Base-by-base conservation (phyloP, 345 rosid species). In the Erucastrum elatum region DNA sequence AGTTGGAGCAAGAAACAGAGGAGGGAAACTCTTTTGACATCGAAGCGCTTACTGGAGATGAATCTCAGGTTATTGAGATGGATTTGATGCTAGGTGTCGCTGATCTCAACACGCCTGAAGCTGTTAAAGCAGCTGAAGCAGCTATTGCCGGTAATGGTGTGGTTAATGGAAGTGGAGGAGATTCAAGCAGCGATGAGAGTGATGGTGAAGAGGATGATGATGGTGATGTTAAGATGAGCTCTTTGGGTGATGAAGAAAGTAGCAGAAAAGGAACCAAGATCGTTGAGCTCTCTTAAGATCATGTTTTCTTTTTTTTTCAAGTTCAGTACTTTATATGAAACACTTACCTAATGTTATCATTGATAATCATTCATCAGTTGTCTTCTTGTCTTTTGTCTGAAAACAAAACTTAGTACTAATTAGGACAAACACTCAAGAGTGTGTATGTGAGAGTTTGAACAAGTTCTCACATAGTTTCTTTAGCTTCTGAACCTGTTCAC, bases 71-170 rank as follows among this genome's bases (percentile, higher is more conserved):
- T 26, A 88, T 92, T 71, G 98, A 94, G 65, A 85, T 94, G 98
- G 92, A 94, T 80, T 83, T 94, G 86, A 91, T 88, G 98, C 84
- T 92, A 2, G 97, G 98, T 31, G 75, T 94, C 3, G 92, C 97
- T 72, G 98, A 92, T 88, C 98, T 94, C 79, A 88, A 91, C 68
- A 93, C 97, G 3, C 88, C 93, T 5, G 93, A 91, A 84, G 97
- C 97, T 31, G 82, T 93, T 8, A 84, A 73, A 34, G 99, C 94
- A 4, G 97, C 94, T 77, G 97, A 92, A 85, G 86, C 97, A 9
- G 92, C 92, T 25, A 75, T 87, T 9, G 76, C 81, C 0, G 84
- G 86, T 67, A 58, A 77, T 78, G 68, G 79, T 37, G 46, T 66
- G 66, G 73, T 77, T 7, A 66, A 75, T 15, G 34, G 84, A 72